These are phyloP conservation scores for Crithidia brevicula DNA, from an alignment of 208 protist species.

Conservation along the genomic window DNA sequence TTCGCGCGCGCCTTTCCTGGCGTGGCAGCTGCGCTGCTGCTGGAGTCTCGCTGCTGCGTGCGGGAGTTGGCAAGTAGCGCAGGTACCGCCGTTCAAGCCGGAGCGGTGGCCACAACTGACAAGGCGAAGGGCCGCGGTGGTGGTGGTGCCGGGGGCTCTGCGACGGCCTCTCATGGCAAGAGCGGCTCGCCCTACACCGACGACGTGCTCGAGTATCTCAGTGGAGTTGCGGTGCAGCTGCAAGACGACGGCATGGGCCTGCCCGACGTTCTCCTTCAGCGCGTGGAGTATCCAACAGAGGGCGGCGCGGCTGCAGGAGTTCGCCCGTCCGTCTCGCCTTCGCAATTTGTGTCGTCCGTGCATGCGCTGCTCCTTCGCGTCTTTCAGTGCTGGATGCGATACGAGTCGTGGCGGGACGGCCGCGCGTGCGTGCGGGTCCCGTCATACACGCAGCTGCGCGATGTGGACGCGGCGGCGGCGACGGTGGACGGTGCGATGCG, in stretches of 20 bases:
- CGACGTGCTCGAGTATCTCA: constrained; percentile 21
- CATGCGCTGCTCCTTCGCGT: constrained; percentile 29
- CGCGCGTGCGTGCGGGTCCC: constrained; percentile 41
- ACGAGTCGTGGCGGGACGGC: constrained; percentile 28
- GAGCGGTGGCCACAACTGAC: neutral
- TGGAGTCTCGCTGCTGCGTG: constrained; percentile 27
- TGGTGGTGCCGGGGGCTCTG: neutral
- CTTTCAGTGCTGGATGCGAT: constrained; percentile 33
- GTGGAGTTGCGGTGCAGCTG: neutral
- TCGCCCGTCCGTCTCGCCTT: constrained; percentile 27
- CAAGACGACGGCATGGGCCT: constrained; percentile 10
- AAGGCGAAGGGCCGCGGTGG: constrained; percentile 11
- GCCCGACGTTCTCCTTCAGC: constrained; percentile 27
- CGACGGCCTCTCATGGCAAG: neutral
- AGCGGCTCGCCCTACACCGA: neutral
- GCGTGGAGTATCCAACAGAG: constrained; percentile 33
- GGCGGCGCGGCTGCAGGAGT: neutral
- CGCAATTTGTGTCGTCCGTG: constrained; percentile 32
- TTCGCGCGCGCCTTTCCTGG: constrained; percentile 11
- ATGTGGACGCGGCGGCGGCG: constrained; percentile 29
- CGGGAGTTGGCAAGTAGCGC: constrained; percentile 13
- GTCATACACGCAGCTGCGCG: constrained; percentile 37
- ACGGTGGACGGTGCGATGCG: constrained; percentile 2
- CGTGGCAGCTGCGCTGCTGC: constrained; percentile 21
- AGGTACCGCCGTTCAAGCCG: neutral